Evolutionary conservation across 1,284 basidiomycete species (phyloP), one percentile per base, ranked within the genome.

Genomic region (Exobasidium cylindrosporum): DNA sequence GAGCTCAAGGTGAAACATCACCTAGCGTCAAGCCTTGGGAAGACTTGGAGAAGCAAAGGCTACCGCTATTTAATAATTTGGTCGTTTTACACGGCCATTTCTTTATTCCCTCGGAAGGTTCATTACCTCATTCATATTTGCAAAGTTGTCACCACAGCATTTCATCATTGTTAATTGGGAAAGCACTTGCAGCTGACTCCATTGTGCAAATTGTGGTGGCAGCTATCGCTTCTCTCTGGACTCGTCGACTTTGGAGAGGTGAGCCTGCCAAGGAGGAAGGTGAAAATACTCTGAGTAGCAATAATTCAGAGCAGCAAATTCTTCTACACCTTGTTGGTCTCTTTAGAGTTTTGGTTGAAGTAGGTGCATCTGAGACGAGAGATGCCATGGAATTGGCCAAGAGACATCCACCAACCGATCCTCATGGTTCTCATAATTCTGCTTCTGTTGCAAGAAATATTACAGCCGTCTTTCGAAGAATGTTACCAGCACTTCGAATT

Each of bases 401-500:
- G 61, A 82, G 84, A 54, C 55, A 23, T 23, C 26, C 47, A 3
- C 26, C 47, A 13, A 50, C 21, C 47, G 47, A 21, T 50, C 26
- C 13, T 13, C n/a, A 28, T 10, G 35, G 17, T 7, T 40, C 35
- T 10, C 10, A 40, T 17, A 58, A 63, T 40, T 23, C 24, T 1
- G 24, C 13, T 17, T 28, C 21, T n/a, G 59, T 40, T 1, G 55
- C 59, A 3, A 26, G 35, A 17, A 35, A 61, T 21, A 52, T 97
- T 73, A 89, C 89, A 0, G 92, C 92, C 0, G 86, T 87, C 6
- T 88, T 97, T 63, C 85, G 94, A 30, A 85, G 95, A 31, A 89
- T 89, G 10, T 83, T 98, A 2, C 92, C 94, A 1, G 88, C 91
- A 4, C 82, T 97, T 54, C 87, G 95, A 14, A 88, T 97, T 57